Conservation (phyloP, 2,329 filamentous ascomycete genomes). For the Claviceps paspali region DNA sequence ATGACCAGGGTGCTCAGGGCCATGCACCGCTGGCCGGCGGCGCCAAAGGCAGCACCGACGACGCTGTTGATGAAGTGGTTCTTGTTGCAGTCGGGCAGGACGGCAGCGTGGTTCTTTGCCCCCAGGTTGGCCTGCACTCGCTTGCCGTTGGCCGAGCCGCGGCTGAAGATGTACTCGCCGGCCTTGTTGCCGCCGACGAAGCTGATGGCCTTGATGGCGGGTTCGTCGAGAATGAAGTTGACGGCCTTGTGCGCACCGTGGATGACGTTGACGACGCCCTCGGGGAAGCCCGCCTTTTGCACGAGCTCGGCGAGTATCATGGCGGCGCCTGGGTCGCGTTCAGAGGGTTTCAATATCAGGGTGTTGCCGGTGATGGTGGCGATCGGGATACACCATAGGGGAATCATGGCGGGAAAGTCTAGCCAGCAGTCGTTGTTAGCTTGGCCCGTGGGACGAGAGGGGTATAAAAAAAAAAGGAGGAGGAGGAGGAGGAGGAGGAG, state of each 20-base stretch:
- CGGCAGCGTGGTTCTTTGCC: slow-evolving; percentile 76
- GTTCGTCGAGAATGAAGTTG: slow-evolving; percentile 75
- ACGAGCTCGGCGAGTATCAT: slow-evolving; percentile 76
- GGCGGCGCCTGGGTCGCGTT: slow-evolving; percentile 68
- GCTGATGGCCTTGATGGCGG: slow-evolving; percentile 70
- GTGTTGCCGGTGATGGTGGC: slow-evolving; percentile 76
- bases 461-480: too few species aligned
- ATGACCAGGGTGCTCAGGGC: slow-evolving; percentile 70
- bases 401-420: slow-evolving; percentile 90
- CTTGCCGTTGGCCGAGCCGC: slow-evolving; percentile 73
- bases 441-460: too few species aligned
- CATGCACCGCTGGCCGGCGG: slow-evolving; percentile 78
- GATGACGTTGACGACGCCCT: slow-evolving; percentile 69
- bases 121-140: slow-evolving; percentile 78
- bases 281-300: slow-evolving; percentile 66
- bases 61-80: slow-evolving; percentile 79
- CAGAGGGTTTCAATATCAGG: slow-evolving; percentile 71
- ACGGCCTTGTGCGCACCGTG: slow-evolving; percentile 70
- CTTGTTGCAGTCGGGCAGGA: slow-evolving; percentile 78
- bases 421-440: slow-evolving; percentile 6
- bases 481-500: too few species aligned
- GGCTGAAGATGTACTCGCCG: slow-evolving; percentile 70
- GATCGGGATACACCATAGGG: slow-evolving; percentile 79
- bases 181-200: slow-evolving; percentile 83
- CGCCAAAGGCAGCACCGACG: slow-evolving; percentile 69